Conservation (phyloP, 2,329 filamentous ascomycete genomes). For the Nannizziopsis barbatae region DNA sequence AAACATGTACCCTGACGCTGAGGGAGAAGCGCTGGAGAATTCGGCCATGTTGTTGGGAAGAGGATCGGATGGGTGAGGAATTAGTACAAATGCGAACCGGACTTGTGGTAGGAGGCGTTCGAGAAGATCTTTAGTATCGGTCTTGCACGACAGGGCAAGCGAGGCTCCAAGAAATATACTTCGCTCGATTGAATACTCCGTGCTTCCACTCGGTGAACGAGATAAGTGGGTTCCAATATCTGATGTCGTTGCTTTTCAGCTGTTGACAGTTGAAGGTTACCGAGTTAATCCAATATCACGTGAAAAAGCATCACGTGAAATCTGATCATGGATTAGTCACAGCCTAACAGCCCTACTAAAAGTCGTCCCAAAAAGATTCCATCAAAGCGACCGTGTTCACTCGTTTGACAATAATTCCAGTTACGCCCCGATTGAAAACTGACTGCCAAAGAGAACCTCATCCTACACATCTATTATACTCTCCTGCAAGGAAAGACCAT, state of each 20-base stretch:
- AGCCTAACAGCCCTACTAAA: constrained; percentile 4
- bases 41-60: constrained; percentile 19
- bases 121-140: background rate
- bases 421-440: background rate
- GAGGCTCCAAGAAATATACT: no score
- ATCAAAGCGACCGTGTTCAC: background rate
- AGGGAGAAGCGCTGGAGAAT: constrained; percentile 22
- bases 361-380: background rate
- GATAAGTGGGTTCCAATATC: background rate
- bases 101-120: no score
- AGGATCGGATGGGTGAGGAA: constrained; percentile 19
- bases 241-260: background rate
- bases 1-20: constrained; percentile 32
- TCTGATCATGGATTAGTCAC: background rate
- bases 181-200: no score
- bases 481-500: background rate
- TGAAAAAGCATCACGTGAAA: background rate
- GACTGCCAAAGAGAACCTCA: background rate
- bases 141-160: no score
- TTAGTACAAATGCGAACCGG: no score
- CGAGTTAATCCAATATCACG: background rate
- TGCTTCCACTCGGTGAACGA: background rate
- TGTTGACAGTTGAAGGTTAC: no score
- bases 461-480: background rate
- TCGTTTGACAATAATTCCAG: no score